Base-by-base conservation (phyloP, 202 grass and related monocot species). In the Schoenoplectus triqueter region DNA sequence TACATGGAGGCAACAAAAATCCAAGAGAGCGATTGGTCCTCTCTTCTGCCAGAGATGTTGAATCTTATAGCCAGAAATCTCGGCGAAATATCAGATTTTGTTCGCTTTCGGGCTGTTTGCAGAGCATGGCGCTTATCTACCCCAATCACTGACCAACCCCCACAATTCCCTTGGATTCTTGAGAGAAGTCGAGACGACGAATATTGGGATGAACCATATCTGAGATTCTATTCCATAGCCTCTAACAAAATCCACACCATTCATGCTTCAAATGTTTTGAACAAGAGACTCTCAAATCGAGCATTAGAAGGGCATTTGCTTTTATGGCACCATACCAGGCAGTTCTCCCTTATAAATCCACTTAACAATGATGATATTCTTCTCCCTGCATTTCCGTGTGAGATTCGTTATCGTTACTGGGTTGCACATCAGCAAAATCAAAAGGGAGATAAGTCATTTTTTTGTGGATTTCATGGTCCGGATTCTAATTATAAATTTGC, bases 151-250 rank as follows among this genome's bases (percentile, higher is more conserved):
- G 39, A 45, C 10, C 39, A 31, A 20, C 75, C 75, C 52, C 10
- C 10, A 0, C 18, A 57, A 41, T 59, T 79, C 20, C 22, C 75
- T 55, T 79, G 75, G 54, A 54, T 79, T 62, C 75, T 62, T 59
- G 56, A 79, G 20, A 14, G 9, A 13, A 15, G 0, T 7, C n/a
- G 31, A 64, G 7, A 6, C 20, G 4, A 15, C 14, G 3, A 7
- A 44, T 42, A 5, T 69, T 13, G 4, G 10, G 10, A 13, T 3
- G 40, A n/a, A 8, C 20, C 21, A 41, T 10, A 62, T n/a, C 19
- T 41, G 8, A 59, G 11, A 6, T 55, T 15, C 51, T 80, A 59
- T 50, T 80, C 31, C 51, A 15, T 40, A 41, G 7, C 54, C 52
- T 57, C 5, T 59, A 41, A 41, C 22, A 60, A n/a, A 62, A 54